Base-by-base conservation (phyloP, 345 rosid species). In the Xanthoceras sorbifolium region DNA sequence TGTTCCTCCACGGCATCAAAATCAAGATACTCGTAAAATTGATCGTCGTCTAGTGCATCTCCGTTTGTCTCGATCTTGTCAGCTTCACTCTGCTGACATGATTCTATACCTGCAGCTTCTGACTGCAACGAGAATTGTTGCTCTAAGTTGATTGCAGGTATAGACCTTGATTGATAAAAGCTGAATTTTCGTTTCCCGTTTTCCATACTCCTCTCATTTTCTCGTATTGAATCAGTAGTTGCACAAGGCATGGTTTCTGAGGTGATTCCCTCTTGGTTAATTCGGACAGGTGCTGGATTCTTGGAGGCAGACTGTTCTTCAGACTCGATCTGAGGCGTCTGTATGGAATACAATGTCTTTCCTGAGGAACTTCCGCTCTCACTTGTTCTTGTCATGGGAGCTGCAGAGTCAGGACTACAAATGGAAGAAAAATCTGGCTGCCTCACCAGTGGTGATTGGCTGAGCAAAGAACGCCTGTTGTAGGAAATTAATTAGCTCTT, bases 1-100 rank as follows among this genome's bases (percentile, higher is more conserved):
- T 92, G 90, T 42, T 90, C 96, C 84, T 95, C 99, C 74, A 95
- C 75, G 3, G 94, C 98, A 74, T 95, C 97, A 55, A 95, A 90
- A 82, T 93, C 98, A 32, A 94, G 64, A 46, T 84, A 62, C 23
- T 87, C 97, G 23, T 83, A 95, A 82, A 95, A 95, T 75, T 86
- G 87, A 82, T 93, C 98, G 67, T 94, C 98, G 64, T 84, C 86
- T 29, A 79, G 75, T 14, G 60, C 71, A 11, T 86, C 85, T 1
- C 28, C 74, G 6, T 80, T 60, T 14, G 29, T 77, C 18, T 73
- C 79, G 31, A 18, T 17, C 26, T 67, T 69, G 23, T 75, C 82
- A 11, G 67, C 57, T n/a, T 78, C 70, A 68, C 26, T 61, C 79
- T 69, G 81, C 55, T 67, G 75, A 61, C 82, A 42, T 75, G 78